These are phyloP conservation scores for Podospora pseudopauciseta DNA, from an alignment of 495 filamentous ascomycete species.

Conservation along the genomic window DNA sequence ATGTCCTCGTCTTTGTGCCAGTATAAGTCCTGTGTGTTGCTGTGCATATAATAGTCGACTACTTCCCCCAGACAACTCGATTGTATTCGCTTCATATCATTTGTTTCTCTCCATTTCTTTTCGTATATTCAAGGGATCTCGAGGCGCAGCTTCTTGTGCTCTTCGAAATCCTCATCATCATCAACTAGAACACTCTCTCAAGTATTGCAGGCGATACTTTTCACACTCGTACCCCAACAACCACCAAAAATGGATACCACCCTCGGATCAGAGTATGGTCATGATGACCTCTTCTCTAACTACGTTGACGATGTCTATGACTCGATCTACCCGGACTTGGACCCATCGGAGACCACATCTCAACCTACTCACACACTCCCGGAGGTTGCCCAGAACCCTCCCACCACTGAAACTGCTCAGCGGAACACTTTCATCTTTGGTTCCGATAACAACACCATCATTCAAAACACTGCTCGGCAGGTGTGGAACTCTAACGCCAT, in stretches of 20 bases:
- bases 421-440: background rate
- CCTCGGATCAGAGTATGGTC: background rate
- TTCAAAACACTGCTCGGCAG: background rate
- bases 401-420: background rate
- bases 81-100: background rate
- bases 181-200: background rate
- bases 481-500: background rate
- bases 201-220: background rate
- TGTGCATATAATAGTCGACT: background rate
- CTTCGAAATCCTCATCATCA: background rate
- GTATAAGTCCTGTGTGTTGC: background rate
- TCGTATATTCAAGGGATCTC: background rate
- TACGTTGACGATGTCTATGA: background rate
- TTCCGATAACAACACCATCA: background rate
- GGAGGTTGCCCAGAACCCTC: background rate
- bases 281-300: background rate
- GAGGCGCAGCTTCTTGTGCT: background rate
- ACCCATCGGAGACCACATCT: background rate
- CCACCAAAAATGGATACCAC: background rate
- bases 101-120: background rate
- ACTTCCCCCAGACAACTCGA: background rate
- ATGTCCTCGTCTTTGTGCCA: background rate
- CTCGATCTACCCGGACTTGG: background rate
- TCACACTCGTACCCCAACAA: background rate
- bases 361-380: background rate